Conservation (phyloP, 345 rosid species). For the Firmiana major region DNA sequence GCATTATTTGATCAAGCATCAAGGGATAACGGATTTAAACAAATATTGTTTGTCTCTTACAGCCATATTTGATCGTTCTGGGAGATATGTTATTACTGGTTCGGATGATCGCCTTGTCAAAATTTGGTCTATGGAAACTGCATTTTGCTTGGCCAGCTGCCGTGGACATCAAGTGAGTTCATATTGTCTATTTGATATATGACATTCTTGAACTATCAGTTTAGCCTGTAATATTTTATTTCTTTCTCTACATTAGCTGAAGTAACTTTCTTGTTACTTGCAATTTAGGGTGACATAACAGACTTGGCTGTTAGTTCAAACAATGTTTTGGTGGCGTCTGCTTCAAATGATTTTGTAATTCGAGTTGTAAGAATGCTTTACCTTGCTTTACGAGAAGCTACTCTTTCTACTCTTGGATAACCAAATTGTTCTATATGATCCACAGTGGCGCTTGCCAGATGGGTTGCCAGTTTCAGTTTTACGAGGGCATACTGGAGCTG, state of each 20-base stretch:
- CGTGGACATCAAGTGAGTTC: conserved; percentile 97
- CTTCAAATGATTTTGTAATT: conserved; percentile 94
- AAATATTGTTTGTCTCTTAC: conserved; percentile 23
- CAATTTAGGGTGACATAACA: conserved; percentile 87
- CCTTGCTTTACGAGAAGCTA: conserved; percentile 12
- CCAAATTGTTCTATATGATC: conserved; percentile 25
- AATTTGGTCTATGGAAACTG: conserved; percentile 99
- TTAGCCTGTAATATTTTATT: conserved; percentile 16
- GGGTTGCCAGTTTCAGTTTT: conserved; percentile 90
- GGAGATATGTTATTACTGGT: conserved; percentile 96
- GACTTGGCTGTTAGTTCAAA: conserved; percentile 97
- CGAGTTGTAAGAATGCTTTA: conserved; percentile 73
- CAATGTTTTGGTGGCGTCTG: conserved; percentile 92
- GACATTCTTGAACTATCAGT: conserved; percentile 5
- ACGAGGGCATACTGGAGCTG: conserved; percentile 94
- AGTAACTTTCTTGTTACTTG: conserved; percentile 13
- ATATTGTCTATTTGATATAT: conserved; percentile 17
- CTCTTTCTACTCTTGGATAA: conserved; percentile 14
- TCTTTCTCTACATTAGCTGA: conserved; percentile 5
- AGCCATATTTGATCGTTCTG: conserved; percentile 96
- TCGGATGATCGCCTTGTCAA: conserved; percentile 98
- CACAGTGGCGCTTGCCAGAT: conserved; percentile 98
- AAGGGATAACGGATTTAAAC: neutral
- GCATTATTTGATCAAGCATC: neutral
- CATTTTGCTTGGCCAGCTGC: conserved; percentile 97